Evolutionary conservation across 2,329 filamentous ascomycete genomes (phyloP).

Genomic region (Achaetomium macrosporum): DNA sequence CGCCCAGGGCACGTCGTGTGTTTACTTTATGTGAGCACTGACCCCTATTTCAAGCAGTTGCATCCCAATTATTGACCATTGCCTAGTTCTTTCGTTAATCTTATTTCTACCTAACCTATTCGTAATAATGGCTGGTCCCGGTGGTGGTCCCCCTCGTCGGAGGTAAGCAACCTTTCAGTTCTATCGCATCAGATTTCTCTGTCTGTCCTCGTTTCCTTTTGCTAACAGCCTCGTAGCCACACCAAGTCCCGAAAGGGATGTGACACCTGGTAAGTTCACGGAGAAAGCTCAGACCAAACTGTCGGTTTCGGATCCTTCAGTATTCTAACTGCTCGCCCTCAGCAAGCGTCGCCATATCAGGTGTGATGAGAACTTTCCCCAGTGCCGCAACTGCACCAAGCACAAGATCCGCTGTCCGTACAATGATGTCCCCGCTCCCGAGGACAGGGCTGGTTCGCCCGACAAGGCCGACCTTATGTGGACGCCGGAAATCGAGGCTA

Average conservation of each 20-base stretch:
- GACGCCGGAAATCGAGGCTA: slow-evolving; percentile 76
- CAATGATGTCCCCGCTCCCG: slow-evolving; percentile 73
- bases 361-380: slow-evolving; percentile 95
- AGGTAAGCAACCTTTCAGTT: slow-evolving; percentile 43
- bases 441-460: slow-evolving; percentile 55
- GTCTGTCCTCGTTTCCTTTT: background rate
- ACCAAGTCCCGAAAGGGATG: slow-evolving; percentile 99
- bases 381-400: slow-evolving; percentile 98
- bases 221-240: slow-evolving; percentile 55
- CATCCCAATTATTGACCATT: slow-evolving; percentile 1
- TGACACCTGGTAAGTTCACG: slow-evolving; percentile 66
- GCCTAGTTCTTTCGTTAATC: slow-evolving; percentile 33
- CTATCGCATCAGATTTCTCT: background rate
- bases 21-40: slow-evolving; percentile 22
- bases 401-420: slow-evolving; percentile 98
- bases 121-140: slow-evolving; percentile 76
- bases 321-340: slow-evolving; percentile 15
- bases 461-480: slow-evolving; percentile 69
- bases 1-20: slow-evolving; percentile 20
- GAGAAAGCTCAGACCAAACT: background rate
- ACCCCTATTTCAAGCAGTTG: background rate
- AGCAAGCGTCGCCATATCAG: slow-evolving; percentile 92
- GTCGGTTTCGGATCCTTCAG: background rate
- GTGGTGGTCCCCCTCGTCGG: slow-evolving; percentile 81
- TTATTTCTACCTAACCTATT: slow-evolving; percentile 27